A percentile compares a stretch with the other conserved stretches of the same genome.
These are phyloP conservation scores for Pyrenochaeta sp. DNA, from an alignment of 2,329 filamentous ascomycete species.

Conservation along the genomic window DNA sequence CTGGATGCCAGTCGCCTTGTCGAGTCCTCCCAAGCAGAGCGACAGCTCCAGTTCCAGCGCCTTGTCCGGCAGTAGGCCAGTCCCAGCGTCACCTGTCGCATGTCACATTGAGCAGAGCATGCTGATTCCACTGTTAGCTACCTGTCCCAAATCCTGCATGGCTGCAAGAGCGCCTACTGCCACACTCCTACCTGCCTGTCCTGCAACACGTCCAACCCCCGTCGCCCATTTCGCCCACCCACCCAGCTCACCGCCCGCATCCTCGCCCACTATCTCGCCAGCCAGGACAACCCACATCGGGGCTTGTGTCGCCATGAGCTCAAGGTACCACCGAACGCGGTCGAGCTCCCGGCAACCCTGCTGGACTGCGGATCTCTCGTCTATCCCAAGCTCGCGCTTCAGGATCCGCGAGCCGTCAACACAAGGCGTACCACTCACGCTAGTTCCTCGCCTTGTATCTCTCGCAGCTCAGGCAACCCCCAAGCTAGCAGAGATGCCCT, in stretches of 20 bases:
- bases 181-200: constrained; percentile 81
- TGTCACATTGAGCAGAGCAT: background rate
- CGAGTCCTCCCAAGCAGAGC: constrained; percentile 37
- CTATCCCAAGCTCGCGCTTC: too few relatives aligned
- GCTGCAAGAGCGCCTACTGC: constrained; percentile 76
- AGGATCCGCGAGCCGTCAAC: too few relatives aligned
- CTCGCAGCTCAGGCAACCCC: too few relatives aligned
- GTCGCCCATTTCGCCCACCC: constrained; percentile 77
- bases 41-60: constrained; percentile 42
- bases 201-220: constrained; percentile 73
- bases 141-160: constrained; percentile 81
- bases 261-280: constrained; percentile 80
- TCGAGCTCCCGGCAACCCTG: constrained; percentile 39
- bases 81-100: constrained; percentile 7
- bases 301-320: constrained; percentile 69
- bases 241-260: constrained; percentile 83
- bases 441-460: too few relatives aligned
- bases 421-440: too few relatives aligned
- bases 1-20: constrained; percentile 37
- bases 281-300: constrained; percentile 77
- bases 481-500: too few relatives aligned
- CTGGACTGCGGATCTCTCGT: too few relatives aligned
- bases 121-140: constrained; percentile 63
- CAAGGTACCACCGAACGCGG: constrained; percentile 38
- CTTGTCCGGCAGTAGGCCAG: constrained; percentile 41